Conservation (phyloP, 345 rosid species). For the Euphorbia lathyris region DNA sequence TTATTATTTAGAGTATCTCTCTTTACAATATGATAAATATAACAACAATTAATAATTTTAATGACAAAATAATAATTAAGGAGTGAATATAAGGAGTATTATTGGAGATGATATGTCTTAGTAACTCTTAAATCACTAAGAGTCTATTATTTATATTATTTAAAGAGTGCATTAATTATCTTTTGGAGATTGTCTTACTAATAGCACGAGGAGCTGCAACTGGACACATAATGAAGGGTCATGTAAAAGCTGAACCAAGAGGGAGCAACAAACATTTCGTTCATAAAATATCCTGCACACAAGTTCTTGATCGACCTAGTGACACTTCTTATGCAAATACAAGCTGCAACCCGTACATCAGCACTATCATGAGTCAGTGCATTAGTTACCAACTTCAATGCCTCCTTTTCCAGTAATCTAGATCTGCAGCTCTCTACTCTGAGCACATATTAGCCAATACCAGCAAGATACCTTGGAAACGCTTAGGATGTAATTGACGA, state of each 20-base stretch:
- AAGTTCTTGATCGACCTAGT: slow-evolving; percentile 86
- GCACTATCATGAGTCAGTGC: slow-evolving; percentile 56
- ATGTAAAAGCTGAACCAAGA: slow-evolving; percentile 64
- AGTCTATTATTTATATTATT: too few species aligned
- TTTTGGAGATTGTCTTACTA: too few species aligned
- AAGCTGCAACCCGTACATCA: slow-evolving; percentile 70
- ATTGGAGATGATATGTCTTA: too few species aligned
- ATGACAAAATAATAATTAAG: too few species aligned
- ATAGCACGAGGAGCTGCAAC: slow-evolving; percentile 78
- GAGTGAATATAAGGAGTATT: too few species aligned
- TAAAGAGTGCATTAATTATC: too few species aligned
- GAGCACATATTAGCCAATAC: slow-evolving; percentile 81
- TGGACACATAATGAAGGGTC: slow-evolving; percentile 66
- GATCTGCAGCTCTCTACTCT: slow-evolving; percentile 72
- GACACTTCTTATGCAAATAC: slow-evolving; percentile 71
- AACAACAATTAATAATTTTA: too few species aligned
- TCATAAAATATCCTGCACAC: slow-evolving; percentile 84
- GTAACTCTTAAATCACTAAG: too few species aligned
- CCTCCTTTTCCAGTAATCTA: slow-evolving; percentile 63
- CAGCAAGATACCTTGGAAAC: slow-evolving; percentile 60
- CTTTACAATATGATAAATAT: too few species aligned
- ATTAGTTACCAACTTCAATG: slow-evolving; percentile 43
- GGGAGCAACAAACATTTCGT: slow-evolving; percentile 47
- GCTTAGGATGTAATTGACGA: slow-evolving; percentile 46
- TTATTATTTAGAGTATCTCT: too few species aligned